Evolutionary conservation across 495 filamentous ascomycete species (phyloP), one percentile per base, ranked within the genome.

Genomic region (Pseudevernia furfuracea): DNA sequence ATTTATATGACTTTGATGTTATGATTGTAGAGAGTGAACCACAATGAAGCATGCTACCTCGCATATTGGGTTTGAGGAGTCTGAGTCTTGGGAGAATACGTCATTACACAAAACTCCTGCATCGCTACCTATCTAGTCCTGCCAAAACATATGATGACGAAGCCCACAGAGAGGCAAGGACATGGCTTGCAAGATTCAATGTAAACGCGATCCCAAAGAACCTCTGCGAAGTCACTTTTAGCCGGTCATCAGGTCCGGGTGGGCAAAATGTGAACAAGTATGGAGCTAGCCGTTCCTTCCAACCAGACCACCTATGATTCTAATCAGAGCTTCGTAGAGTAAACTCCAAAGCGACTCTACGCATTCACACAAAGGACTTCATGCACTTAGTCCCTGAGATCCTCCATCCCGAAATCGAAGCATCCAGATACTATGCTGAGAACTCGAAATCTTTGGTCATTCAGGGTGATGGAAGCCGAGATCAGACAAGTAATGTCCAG

Each of bases 231-330:
- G 76, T 93, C 30, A 84, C 80, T 10, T 97, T 87, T 73, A 90
- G 89, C 65, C 82, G 91, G 32, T 92, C 93, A n/a, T 90, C 90
- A 62, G 94, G 94, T 0, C 89, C 93, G 14, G 94, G 94, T 25
- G 94, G 94, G 9, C 94, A 98, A 71, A 93, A 97, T 77, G 90
- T 94, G 53, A 98, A 98, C 75, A 97, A 96, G 93, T 97, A 79
- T 66, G 84, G 79, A 65, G 58, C 52, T n/a, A 9, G 37, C 46
- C 23, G 15, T 44, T 19, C 36, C 4, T 11, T 15, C 28, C 14
- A 28, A 21, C 15, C 43, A 62, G 58, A 28, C 48, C 32, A 48
- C 32, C 23, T 41, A 58, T 25, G 30, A n/a, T 41, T 17, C 48
- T 41, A 39, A 59, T 41, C 62, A 14, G 56, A 37, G 32, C 17